A percentile compares a stretch with the other conserved stretches of the same genome.
Conservation (phyloP, 2,329 filamentous ascomycete species). For the Phaeosphaeriaceae sp. region DNA sequence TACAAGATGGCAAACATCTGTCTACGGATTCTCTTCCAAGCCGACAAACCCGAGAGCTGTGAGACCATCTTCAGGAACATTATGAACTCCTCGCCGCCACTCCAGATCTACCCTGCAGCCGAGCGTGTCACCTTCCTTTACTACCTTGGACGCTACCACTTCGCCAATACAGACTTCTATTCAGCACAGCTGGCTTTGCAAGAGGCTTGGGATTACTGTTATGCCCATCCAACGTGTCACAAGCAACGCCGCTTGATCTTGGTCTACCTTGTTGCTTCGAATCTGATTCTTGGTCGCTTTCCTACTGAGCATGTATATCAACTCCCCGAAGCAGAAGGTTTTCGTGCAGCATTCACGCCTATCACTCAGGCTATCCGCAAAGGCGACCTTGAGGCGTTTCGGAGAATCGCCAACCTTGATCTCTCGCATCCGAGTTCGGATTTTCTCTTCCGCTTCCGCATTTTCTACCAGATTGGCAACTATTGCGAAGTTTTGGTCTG, state of each 20-base stretch:
- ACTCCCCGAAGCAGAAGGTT: slow-evolving; percentile 72
- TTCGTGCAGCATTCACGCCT: slow-evolving; percentile 74
- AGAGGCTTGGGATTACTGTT: slow-evolving; percentile 80
- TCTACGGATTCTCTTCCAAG: slow-evolving; percentile 87
- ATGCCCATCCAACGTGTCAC: slow-evolving; percentile 49
- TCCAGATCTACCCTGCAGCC: slow-evolving; percentile 81
- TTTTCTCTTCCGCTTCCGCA: slow-evolving; percentile 79
- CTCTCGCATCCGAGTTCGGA: slow-evolving; percentile 37
- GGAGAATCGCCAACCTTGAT: slow-evolving; percentile 67
- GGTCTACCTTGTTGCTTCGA: slow-evolving; percentile 82
- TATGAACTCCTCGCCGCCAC: slow-evolving; percentile 79
- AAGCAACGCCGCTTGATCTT: slow-evolving; percentile 82
- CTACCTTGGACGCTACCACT: slow-evolving; percentile 90
- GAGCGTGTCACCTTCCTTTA: slow-evolving; percentile 94
- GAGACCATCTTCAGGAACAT: slow-evolving; percentile 92
- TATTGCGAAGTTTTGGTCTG: slow-evolving; percentile 83
- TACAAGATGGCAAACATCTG: slow-evolving; percentile 93
- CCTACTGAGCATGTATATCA: slow-evolving; percentile 72
- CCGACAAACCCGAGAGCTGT: slow-evolving; percentile 81
- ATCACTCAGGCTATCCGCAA: slow-evolving; percentile 75
- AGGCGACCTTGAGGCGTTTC: slow-evolving; percentile 79
- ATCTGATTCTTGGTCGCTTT: slow-evolving; percentile 84
- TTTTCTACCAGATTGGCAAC: slow-evolving; percentile 78
- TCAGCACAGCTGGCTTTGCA: slow-evolving; percentile 79
- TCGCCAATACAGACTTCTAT: slow-evolving; percentile 83